phyloP scores from a whole-genome alignment of 768 basidiomycete genomes.

The Trametes punicea region DNA sequence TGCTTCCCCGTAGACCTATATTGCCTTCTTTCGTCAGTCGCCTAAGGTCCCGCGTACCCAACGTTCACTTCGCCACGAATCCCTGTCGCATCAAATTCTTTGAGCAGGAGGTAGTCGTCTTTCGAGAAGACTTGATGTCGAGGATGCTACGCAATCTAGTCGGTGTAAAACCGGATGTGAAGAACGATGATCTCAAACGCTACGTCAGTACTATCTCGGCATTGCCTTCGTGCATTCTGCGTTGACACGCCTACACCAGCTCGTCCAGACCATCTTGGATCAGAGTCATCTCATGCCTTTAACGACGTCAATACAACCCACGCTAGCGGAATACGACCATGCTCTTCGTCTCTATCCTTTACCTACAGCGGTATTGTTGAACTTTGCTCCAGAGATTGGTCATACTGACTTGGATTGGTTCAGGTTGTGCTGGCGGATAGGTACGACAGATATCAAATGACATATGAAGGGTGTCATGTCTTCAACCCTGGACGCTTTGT shows the following conservation, averaged over 20 bases:
- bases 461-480: constrained; percentile 97
- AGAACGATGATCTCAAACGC: constrained; percentile 79
- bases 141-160: constrained; percentile 91
- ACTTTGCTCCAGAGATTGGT: background rate
- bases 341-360: constrained; percentile 89
- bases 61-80: constrained; percentile 81
- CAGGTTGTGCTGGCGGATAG: constrained; percentile 94
- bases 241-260: constrained; percentile 41
- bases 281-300: constrained; percentile 93
- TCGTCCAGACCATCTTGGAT: constrained; percentile 95
- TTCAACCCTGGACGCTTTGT: constrained; percentile 97
- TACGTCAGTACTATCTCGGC: constrained; percentile 55
- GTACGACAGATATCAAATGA: constrained; percentile 93
- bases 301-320: constrained; percentile 80
- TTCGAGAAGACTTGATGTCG: constrained; percentile 90
- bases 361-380: constrained; percentile 76
- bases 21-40: constrained; percentile 71
- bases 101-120: constrained; percentile 92
- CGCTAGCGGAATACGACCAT: constrained; percentile 88
- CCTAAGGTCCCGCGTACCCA: constrained; percentile 70
- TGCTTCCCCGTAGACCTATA: constrained; percentile 78
- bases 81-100: constrained; percentile 95
- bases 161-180: constrained; percentile 77
- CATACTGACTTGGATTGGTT: constrained; percentile 12
- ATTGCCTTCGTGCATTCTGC: background rate